phyloP scores from a whole-genome alignment of 2,329 filamentous ascomycete species.

The Fusarium phyllophilum region DNA sequence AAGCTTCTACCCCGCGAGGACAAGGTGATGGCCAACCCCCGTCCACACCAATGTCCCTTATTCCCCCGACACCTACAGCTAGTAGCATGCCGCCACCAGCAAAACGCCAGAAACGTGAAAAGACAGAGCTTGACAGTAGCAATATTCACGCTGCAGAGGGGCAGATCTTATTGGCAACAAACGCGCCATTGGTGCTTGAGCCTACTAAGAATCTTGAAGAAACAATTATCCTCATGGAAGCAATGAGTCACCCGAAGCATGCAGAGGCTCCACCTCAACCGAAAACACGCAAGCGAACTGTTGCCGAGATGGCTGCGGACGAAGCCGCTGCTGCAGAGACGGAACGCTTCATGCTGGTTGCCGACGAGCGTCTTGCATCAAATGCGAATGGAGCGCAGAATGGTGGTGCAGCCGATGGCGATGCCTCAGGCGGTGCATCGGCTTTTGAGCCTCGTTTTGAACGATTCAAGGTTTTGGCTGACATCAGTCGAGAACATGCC shows the following conservation, averaged over 20 bases:
- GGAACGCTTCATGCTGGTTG: conserved; percentile 91
- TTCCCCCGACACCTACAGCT: conserved; percentile 71
- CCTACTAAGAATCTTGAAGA: conserved; percentile 76
- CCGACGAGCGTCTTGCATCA: conserved; percentile 83
- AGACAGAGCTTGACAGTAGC: conserved; percentile 78
- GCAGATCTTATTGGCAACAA: conserved; percentile 77
- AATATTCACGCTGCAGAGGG: conserved; percentile 81
- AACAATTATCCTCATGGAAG: conserved; percentile 76
- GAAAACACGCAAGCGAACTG: conserved; percentile 90
- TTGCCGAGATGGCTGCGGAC: conserved; percentile 94
- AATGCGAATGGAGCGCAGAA: conserved; percentile 66
- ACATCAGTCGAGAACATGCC: conserved; percentile 80
- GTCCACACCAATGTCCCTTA: conserved; percentile 70
- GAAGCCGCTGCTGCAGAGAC: conserved; percentile 90
- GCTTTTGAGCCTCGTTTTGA: conserved; percentile 89
- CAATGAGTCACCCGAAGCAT: conserved; percentile 80
- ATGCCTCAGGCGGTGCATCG: conserved; percentile 76
- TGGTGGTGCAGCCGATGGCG: conserved; percentile 70
- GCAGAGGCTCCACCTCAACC: conserved; percentile 80
- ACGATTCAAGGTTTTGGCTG: conserved; percentile 89
- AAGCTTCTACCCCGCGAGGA: conserved; percentile 74
- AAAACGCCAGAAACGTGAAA: conserved; percentile 75
- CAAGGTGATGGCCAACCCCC: conserved; percentile 64
- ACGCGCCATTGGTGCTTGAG: conserved; percentile 79
- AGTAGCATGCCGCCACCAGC: conserved; percentile 68